Percentiles rank a stretch among this genome's conserved stretches.
Conservation (phyloP, 768 basidiomycete species). For the Solioccasus polychromus region DNA sequence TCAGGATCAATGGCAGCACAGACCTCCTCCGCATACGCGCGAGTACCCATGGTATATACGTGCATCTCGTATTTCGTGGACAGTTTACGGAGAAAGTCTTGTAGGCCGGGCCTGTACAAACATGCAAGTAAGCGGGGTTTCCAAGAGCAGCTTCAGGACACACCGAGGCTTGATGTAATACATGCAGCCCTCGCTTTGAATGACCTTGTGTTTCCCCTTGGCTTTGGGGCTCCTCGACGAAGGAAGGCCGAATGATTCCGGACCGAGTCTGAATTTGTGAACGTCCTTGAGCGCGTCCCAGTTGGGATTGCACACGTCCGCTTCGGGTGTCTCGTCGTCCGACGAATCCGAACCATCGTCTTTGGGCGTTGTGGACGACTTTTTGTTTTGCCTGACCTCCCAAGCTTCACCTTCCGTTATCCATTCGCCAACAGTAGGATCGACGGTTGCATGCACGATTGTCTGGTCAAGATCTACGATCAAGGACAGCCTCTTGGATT, state of each 20-base stretch:
- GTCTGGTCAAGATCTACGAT: constrained; percentile 99
- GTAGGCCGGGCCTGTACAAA: constrained; percentile 69
- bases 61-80: constrained; percentile 94
- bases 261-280: constrained; percentile 80
- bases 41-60: constrained; percentile 99
- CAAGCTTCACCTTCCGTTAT: constrained; percentile 80
- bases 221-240: constrained; percentile 37
- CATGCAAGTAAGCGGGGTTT: not conserved
- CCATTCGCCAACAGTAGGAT: constrained; percentile 99
- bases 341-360: constrained; percentile 31
- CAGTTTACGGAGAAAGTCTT: constrained; percentile 69
- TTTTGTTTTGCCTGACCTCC: constrained; percentile 58
- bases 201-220: constrained; percentile 60
- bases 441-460: constrained; percentile 97
- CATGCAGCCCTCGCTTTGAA: constrained; percentile 82
- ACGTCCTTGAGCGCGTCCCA: constrained; percentile 91
- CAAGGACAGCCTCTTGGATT: constrained; percentile 77
- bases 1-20: constrained; percentile 93
- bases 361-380: constrained; percentile 34
- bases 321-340: constrained; percentile 39
- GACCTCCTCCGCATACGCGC: constrained; percentile 94
- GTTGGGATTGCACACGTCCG: constrained; percentile 83
- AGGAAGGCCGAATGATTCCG: constrained; percentile 63
- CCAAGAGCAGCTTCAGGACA: constrained; percentile 20
- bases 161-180: constrained; percentile 98